phyloP scores from a whole-genome alignment of 2,329 filamentous ascomycete genomes.

The Verticillium albo-atrum region DNA sequence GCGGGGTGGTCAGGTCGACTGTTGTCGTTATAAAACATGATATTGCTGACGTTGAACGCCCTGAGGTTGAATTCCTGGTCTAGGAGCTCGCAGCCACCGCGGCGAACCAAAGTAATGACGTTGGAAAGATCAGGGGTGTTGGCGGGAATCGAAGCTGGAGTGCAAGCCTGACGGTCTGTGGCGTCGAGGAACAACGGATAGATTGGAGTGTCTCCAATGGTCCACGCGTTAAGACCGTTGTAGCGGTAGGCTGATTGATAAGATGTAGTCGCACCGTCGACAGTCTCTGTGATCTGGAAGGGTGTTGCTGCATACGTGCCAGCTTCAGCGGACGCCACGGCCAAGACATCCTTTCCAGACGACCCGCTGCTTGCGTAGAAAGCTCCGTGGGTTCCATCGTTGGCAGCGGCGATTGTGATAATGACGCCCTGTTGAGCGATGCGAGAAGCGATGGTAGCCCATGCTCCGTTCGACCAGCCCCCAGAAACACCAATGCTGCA shows the following conservation, averaged over 20 bases:
- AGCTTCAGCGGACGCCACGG: constrained; percentile 11
- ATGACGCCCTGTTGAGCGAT: constrained; percentile 18
- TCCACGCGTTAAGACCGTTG: neutral
- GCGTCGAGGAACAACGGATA: neutral
- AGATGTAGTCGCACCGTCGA: neutral
- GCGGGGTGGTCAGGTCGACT: constrained; percentile 19
- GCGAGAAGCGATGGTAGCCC: constrained; percentile 7
- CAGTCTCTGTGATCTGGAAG: neutral
- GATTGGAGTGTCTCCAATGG: neutral
- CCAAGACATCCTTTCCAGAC: constrained; percentile 18
- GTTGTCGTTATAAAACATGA: constrained; percentile 57
- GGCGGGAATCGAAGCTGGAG: constrained; percentile 19
- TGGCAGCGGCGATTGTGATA: constrained; percentile 13
- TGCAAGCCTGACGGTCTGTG: neutral
- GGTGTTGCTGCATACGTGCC: neutral
- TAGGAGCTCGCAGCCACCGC: constrained; percentile 46
- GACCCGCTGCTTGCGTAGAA: constrained; percentile 18
- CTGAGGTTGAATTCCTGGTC: constrained; percentile 49
- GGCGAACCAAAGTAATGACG: constrained; percentile 34
- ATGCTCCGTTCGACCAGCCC: constrained; percentile 7
- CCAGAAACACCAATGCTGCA: constrained; percentile 6
- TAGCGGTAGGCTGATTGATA: neutral
- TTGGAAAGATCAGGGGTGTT: constrained; percentile 31
- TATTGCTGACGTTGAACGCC: constrained; percentile 50
- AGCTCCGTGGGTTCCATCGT: constrained; percentile 13